A percentile compares a stretch with the other conserved stretches of the same genome.
phyloP scores from a whole-genome alignment of 192 early-diverging fungal species.

The Entomortierella lignicola region DNA sequence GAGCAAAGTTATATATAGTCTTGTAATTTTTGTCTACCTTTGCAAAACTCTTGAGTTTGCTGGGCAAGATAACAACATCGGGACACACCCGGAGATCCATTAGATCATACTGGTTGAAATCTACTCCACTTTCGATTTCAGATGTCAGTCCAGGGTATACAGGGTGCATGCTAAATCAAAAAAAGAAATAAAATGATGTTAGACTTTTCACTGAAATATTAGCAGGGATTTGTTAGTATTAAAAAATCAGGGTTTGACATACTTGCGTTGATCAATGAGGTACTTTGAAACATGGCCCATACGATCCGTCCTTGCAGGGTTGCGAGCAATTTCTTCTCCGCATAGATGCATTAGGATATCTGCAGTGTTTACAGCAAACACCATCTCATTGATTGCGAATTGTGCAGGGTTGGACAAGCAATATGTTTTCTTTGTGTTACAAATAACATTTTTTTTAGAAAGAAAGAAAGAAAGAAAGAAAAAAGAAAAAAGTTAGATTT shows the following conservation, averaged over 20 bases:
- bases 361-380: conserved; percentile 78
- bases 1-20: no score
- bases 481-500: no score
- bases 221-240: no score
- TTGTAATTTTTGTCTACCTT: conserved; percentile 64
- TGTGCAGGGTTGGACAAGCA: conserved; percentile 85
- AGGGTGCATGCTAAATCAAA: conserved; percentile 79
- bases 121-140: conserved; percentile 42
- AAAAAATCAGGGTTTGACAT: conserved; percentile 7
- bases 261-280: conserved; percentile 82
- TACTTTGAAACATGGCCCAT: conserved; percentile 79
- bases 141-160: conserved; percentile 73
- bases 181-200: background rate
- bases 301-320: conserved; percentile 61
- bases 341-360: conserved; percentile 83
- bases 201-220: no score
- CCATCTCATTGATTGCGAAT: conserved; percentile 85
- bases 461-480: no score
- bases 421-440: conserved; percentile 31
- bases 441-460: no score
- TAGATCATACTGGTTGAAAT: conserved; percentile 47
- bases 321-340: conserved; percentile 72
- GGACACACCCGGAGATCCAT: conserved; percentile 70
- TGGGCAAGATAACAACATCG: conserved; percentile 86
- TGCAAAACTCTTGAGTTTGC: conserved; percentile 77